A percentile compares a stretch with the other conserved stretches of the same genome.
phyloP scores from a whole-genome alignment of 169 alveolate genomes.

The Cryptosporidium tyzzeri region DNA sequence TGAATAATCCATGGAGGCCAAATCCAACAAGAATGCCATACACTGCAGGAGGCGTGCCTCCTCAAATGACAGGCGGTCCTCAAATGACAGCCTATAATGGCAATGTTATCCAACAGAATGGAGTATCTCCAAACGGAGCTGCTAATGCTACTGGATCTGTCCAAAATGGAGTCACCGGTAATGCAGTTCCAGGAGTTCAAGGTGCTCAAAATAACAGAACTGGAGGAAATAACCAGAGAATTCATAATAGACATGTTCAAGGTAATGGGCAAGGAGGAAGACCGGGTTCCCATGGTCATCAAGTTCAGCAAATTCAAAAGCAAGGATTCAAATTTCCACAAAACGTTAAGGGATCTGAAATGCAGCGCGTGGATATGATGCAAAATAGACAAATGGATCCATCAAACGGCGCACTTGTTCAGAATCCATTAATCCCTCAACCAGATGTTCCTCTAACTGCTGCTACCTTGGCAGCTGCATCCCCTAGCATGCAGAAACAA shows the following conservation, averaged over 20 bases:
- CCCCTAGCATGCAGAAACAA: constrained; percentile 92
- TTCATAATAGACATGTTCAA: constrained; percentile 63
- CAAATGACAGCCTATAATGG: constrained; percentile 57
- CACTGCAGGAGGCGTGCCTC: constrained; percentile 44
- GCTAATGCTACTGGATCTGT: constrained; percentile 31
- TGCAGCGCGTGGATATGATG: constrained; percentile 57
- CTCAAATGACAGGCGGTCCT: constrained; percentile 64
- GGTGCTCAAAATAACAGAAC: constrained; percentile 30
- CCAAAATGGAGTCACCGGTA: constrained; percentile 37
- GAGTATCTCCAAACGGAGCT: constrained; percentile 26
- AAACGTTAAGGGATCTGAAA: constrained; percentile 41
- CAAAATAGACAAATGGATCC: constrained; percentile 60
- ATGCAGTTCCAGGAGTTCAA: constrained; percentile 37
- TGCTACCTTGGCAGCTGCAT: constrained; percentile 88
- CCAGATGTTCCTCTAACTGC: constrained; percentile 81
- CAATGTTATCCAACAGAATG: constrained; percentile 46
- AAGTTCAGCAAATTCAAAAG: constrained; percentile 39
- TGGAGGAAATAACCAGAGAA: constrained; percentile 54
- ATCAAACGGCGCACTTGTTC: constrained; percentile 25
- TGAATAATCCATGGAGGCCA: constrained; percentile 71
- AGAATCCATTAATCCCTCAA: constrained; percentile 41
- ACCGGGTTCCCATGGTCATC: constrained; percentile 55
- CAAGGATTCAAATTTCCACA: constrained; percentile 62
- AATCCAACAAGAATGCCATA: constrained; percentile 57
- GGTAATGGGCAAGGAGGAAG: constrained; percentile 42